Conservation (phyloP, 1,284 basidiomycete species). For the Trametes polyzona region DNA sequence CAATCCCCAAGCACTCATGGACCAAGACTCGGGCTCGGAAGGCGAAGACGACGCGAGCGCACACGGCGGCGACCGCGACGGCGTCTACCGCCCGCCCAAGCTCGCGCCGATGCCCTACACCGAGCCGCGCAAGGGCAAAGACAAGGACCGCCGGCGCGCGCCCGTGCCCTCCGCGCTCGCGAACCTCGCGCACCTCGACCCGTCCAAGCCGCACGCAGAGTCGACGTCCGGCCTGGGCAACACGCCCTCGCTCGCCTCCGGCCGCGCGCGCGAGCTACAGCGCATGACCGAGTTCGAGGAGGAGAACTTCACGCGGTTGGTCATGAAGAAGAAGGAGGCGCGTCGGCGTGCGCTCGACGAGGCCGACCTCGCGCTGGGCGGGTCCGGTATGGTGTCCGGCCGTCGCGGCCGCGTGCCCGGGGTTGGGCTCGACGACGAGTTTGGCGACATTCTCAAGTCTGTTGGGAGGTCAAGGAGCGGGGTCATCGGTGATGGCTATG, state of each 20-base stretch:
- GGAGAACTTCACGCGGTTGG: conserved; percentile 91
- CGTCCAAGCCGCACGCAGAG: conserved; percentile 67
- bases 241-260: conserved; percentile 59
- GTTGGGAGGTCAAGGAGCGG: conserved; percentile 49
- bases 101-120: conserved; percentile 92
- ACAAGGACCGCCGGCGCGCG: conserved; percentile 49
- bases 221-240: conserved; percentile 81
- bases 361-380: conserved; percentile 90
- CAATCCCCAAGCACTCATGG: conserved; percentile 74
- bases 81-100: conserved; percentile 90
- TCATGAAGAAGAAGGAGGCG: conserved; percentile 91
- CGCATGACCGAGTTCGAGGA: conserved; percentile 94
- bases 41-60: conserved; percentile 37
- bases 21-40: conserved; percentile 41
- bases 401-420: conserved; percentile 61
- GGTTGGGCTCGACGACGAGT: conserved; percentile 84
- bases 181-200: conserved; percentile 67
- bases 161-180: conserved; percentile 76
- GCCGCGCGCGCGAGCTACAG: conserved; percentile 78
- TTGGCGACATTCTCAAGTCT: conserved; percentile 76
- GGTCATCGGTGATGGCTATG: conserved; percentile 68
- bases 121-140: conserved; percentile 56
- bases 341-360: conserved; percentile 85
- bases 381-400: conserved; percentile 52
- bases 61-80: conserved; percentile 43